These are phyloP conservation scores for Diaporthe destruens DNA, from an alignment of 2,329 filamentous ascomycete species.

Conservation along the genomic window DNA sequence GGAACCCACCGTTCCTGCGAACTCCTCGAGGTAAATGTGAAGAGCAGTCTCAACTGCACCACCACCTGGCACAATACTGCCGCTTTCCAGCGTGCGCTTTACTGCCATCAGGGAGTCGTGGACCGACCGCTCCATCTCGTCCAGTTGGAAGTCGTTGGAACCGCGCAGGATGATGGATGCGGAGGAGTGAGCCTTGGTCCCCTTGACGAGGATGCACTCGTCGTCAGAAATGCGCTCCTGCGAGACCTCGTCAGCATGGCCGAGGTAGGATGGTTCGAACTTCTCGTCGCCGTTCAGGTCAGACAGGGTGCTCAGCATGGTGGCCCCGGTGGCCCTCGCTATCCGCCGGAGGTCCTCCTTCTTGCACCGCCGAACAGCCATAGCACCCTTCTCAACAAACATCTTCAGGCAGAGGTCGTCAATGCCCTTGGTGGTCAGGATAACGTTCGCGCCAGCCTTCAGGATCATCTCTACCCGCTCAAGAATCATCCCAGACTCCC, in stretches of 20 bases:
- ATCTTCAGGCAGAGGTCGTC: slow-evolving; percentile 95
- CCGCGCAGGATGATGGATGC: slow-evolving; percentile 97
- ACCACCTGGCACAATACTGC: slow-evolving; percentile 95
- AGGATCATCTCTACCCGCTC: slow-evolving; percentile 97
- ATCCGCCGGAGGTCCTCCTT: slow-evolving; percentile 98
- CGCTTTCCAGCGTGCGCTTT: slow-evolving; percentile 96
- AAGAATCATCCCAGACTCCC: slow-evolving; percentile 92
- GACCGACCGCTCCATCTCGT: slow-evolving; percentile 99
- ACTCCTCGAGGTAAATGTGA: slow-evolving; percentile 99
- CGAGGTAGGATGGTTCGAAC: slow-evolving; percentile 91
- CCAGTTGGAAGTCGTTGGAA: slow-evolving; percentile 94
- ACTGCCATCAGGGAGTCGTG: slow-evolving; percentile 97
- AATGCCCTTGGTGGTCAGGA: slow-evolving; percentile 98
- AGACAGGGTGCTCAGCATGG: slow-evolving; percentile 90
- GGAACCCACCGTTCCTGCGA: slow-evolving; percentile 95
- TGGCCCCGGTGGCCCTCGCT: slow-evolving; percentile 94
- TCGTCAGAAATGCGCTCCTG: slow-evolving; percentile 99
- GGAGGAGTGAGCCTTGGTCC: slow-evolving; percentile 92
- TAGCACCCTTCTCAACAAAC: slow-evolving; percentile 93
- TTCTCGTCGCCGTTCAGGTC: slow-evolving; percentile 98
- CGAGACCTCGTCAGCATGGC: slow-evolving; percentile 93
- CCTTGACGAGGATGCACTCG: slow-evolving; percentile 96
- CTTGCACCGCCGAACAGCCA: slow-evolving; percentile 96
- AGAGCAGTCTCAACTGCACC: slow-evolving; percentile 98
- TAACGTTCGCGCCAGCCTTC: slow-evolving; percentile 95